Base-by-base conservation (phyloP, 1,284 basidiomycete species). In the Microbotryum lychnidis-dioicae region DNA sequence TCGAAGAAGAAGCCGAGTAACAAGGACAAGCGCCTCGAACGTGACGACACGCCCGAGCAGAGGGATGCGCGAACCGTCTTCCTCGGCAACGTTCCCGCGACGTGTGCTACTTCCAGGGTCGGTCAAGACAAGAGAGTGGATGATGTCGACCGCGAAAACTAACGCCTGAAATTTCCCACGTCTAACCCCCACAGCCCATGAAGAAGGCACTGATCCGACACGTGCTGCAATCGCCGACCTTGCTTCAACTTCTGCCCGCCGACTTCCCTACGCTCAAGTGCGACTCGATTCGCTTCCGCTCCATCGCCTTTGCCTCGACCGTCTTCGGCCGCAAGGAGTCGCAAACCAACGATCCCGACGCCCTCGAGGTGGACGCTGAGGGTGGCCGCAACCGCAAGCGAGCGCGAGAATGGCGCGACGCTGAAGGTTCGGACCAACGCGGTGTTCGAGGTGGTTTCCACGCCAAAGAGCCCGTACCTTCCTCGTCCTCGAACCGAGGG, bases 221-320 rank as follows among this genome's bases (percentile, higher is more conserved):
- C 68, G 67, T 78, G 42, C 67, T 74, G 25, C 77, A 92, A 23
- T 83, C 83, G 63, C 80, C 82, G 33, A 86, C 91, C 72, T 80
- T 94, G 64, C 77, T 88, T 27, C 77, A 83, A 1, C 81, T 83
- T 62, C 80, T 87, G 1, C 84, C 87, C 14, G 74, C 79, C 0
- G 83, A 86, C 54, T 69, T 62, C 59, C 67, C 67, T 1, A 56
- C 67, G 3, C 67, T 69, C 60, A 88, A 87, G 77, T 85, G 92
- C 64, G 91, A 94, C 74, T 91, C 89, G 4, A 81, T 84, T n/a
- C 87, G 91, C 57, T 91, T 91, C 79, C 87, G 91, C 57, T 92
- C 89, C 20, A 82, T 93, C 49, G 85, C 91, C 0, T 94, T 94
- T 77, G 83, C 87, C 64, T 81, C 81, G 1, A 89, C 90, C 12